Conservation (phyloP, 768 basidiomycete species). For the Leucocoprinus leucothites region DNA sequence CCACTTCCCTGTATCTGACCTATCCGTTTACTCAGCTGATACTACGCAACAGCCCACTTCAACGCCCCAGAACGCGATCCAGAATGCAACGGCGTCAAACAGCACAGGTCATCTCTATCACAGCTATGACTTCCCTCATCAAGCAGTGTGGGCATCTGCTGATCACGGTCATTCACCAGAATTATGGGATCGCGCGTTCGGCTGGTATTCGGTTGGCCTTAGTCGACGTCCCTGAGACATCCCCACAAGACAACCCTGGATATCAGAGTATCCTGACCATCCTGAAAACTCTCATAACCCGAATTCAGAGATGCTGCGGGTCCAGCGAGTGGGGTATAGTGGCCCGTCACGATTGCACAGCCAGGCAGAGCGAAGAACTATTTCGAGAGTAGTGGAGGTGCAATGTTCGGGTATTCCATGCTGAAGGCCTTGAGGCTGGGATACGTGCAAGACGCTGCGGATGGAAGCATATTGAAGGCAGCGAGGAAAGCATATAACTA, state of each 20-base stretch:
- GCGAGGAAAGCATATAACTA: conserved; percentile 41
- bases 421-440: conserved; percentile 43
- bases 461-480: conserved; percentile 35
- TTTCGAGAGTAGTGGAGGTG: conserved; percentile 44
- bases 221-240: conserved; percentile 40
- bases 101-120: conserved; percentile 44
- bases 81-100: conserved; percentile 33
- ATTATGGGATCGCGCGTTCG: conserved; percentile 47
- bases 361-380: conserved; percentile 43
- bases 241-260: conserved; percentile 29
- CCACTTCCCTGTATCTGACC: too few relatives aligned
- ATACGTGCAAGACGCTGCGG: conserved; percentile 30
- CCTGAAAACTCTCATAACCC: conserved; percentile 28
- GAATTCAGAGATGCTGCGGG: conserved; percentile 40
- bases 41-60: conserved; percentile 39
- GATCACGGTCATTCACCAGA: conserved; percentile 46
- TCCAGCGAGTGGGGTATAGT: conserved; percentile 39
- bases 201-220: conserved; percentile 49
- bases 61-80: conserved; percentile 41
- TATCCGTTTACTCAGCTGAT: conserved; percentile 30
- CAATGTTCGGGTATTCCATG: conserved; percentile 46
- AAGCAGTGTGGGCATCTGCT: conserved; percentile 39
- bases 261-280: conserved; percentile 27
- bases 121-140: conserved; percentile 45
- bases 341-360: conserved; percentile 49